phyloP scores from a whole-genome alignment of 2,329 filamentous ascomycete species.

The Aspergillus sp. region DNA sequence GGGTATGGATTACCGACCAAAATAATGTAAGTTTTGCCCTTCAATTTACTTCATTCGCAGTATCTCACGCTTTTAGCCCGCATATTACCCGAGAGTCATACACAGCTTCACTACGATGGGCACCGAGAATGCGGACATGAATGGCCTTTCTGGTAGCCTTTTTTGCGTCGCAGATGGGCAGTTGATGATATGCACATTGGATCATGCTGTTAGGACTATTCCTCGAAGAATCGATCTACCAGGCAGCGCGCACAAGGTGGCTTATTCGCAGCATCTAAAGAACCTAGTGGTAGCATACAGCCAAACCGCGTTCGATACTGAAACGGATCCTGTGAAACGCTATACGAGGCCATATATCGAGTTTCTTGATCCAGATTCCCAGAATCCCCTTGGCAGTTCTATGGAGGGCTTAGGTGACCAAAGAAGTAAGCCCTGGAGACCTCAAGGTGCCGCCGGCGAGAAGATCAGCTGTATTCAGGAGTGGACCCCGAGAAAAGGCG shows the following conservation, averaged over 20 bases:
- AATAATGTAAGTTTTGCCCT: slow-evolving; percentile 34
- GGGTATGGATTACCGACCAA: slow-evolving; percentile 45
- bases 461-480: slow-evolving; percentile 43
- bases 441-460: slow-evolving; percentile 38
- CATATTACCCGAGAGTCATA: slow-evolving; percentile 37
- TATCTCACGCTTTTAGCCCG: slow-evolving; percentile 31
- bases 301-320: slow-evolving; percentile 26
- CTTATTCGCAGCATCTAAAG: slow-evolving; percentile 47
- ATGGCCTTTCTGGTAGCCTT: slow-evolving; percentile 42
- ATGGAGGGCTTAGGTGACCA: slow-evolving; percentile 7
- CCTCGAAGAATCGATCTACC: slow-evolving; percentile 41
- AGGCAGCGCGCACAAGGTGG: slow-evolving; percentile 44
- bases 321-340: slow-evolving; percentile 29
- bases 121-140: slow-evolving; percentile 18
- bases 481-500: slow-evolving; percentile 38
- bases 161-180: slow-evolving; percentile 50
- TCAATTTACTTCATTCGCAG: neutral
- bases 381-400: slow-evolving; percentile 20
- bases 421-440: slow-evolving; percentile 23
- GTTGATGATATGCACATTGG: slow-evolving; percentile 50
- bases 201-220: slow-evolving; percentile 41
- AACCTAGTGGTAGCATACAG: slow-evolving; percentile 53
- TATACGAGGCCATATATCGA: slow-evolving; percentile 37
- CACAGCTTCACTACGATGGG: slow-evolving; percentile 39
- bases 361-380: slow-evolving; percentile 40